phyloP scores from a whole-genome alignment of 2,329 filamentous ascomycete species.

The Epichloe bromicola region DNA sequence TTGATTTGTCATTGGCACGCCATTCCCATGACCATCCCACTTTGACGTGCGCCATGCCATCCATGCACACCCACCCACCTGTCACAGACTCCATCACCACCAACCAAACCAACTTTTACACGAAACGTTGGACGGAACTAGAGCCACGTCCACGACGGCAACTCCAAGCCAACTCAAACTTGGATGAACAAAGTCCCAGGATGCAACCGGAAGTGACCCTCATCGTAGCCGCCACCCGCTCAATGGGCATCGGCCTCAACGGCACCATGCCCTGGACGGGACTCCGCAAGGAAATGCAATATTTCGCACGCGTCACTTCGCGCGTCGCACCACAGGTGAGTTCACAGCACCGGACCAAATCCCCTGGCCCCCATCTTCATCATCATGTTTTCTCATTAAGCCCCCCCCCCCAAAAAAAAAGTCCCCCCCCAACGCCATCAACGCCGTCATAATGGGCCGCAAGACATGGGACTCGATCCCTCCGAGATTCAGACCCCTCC shows the following conservation, averaged over 20 bases:
- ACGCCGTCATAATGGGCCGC: constrained; percentile 91
- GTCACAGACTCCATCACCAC: no score
- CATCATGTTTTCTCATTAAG: neutral
- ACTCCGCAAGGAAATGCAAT: constrained; percentile 83
- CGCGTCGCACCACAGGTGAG: constrained; percentile 35
- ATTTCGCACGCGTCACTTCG: constrained; percentile 84
- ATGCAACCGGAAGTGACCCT: constrained; percentile 59
- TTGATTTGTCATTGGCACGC: no score
- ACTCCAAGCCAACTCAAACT: neutral
- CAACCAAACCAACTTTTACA: no score
- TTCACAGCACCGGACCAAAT: neutral
- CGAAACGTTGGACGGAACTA: no score
- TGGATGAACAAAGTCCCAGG: neutral
- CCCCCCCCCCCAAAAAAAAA: constrained; percentile 10
- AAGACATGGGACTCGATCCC: constrained; percentile 92
- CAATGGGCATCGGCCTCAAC: constrained; percentile 73
- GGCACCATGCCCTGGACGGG: constrained; percentile 81
- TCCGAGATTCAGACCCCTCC: constrained; percentile 61
- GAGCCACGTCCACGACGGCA: neutral
- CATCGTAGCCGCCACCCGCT: constrained; percentile 83
- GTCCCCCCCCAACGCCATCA: constrained; percentile 28
- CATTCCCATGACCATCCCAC: no score
- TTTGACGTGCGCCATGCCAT: no score
- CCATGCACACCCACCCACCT: no score
- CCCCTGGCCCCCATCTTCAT: neutral